These are phyloP conservation scores for Umbelopsis isabellina DNA, from an alignment of 192 early-diverging fungal genomes.

Conservation along the genomic window DNA sequence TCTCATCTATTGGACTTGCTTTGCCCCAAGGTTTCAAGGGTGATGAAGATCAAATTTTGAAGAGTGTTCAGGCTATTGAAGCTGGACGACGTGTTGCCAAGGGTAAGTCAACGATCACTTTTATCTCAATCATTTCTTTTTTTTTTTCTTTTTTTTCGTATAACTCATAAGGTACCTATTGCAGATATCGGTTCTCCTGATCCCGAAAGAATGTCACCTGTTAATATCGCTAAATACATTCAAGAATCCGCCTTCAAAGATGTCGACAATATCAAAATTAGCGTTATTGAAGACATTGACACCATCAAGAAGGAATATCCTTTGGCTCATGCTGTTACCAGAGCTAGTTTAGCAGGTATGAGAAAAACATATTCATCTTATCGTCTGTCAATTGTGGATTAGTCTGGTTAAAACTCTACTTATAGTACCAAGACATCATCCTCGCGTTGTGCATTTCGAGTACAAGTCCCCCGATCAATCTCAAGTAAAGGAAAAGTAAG, in stretches of 20 bases:
- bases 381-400: not conserved
- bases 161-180: not conserved
- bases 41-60: conserved; percentile 45
- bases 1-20: conserved; percentile 66
- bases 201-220: conserved; percentile 88
- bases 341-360: conserved; percentile 71
- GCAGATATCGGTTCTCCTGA: conserved; percentile 83
- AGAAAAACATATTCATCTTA: not conserved
- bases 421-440: conserved; percentile 65
- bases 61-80: conserved; percentile 71
- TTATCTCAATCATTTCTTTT: conserved; percentile 22
- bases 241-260: conserved; percentile 59
- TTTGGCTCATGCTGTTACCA: conserved; percentile 76
- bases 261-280: conserved; percentile 56
- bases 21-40: conserved; percentile 35
- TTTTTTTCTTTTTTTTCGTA: conserved; percentile 28
- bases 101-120: conserved; percentile 35
- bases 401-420: not conserved
- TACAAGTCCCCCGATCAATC: conserved; percentile 72
- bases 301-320: conserved; percentile 81
- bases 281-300: conserved; percentile 70
- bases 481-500: conserved; percentile 76
- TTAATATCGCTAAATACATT: conserved; percentile 71
- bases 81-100: conserved; percentile 70
- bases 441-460: conserved; percentile 66